Evolutionary conservation across 805 yeast genomes (phyloP).

Genomic region (Grigorovia humatica): DNA sequence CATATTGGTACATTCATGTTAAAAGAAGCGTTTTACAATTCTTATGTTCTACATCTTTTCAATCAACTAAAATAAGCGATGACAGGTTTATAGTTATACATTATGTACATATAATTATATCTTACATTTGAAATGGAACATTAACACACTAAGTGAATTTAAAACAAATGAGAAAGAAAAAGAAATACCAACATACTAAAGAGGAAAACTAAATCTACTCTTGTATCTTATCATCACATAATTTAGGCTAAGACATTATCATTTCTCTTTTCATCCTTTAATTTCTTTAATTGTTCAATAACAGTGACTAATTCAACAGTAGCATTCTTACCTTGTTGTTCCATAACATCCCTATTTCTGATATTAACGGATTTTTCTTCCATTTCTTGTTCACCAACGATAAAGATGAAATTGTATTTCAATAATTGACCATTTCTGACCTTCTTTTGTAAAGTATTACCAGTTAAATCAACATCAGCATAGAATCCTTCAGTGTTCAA

Average conservation of each 20-base stretch:
- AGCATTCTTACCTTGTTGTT: constrained; percentile 86
- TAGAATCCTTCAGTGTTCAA: constrained; percentile 69
- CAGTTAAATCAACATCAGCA: constrained; percentile 87
- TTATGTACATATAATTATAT: background rate
- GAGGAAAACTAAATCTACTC: background rate
- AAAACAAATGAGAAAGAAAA: background rate
- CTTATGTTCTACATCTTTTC: background rate
- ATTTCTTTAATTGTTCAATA: constrained; percentile 50
- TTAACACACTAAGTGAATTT: background rate
- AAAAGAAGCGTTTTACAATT: too few species aligned
- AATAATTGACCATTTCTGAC: constrained; percentile 92
- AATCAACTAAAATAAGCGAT: background rate
- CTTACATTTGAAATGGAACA: background rate
- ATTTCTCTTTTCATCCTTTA: constrained; percentile 64
- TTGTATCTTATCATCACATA: too few species aligned
- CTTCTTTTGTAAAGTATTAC: constrained; percentile 97
- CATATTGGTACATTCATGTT: too few species aligned
- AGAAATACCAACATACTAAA: background rate
- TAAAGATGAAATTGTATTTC: constrained; percentile 90
- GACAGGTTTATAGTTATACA: background rate
- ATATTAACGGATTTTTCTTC: constrained; percentile 73
- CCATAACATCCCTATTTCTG: constrained; percentile 91
- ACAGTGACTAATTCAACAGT: constrained; percentile 66
- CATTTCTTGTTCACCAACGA: constrained; percentile 95
- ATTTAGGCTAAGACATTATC: constrained; percentile 43